Percentiles rank a stretch among this genome's conserved stretches.
These are phyloP conservation scores for Xerocomus potaroensis DNA, from an alignment of 768 basidiomycete genomes.

Conservation along the genomic window DNA sequence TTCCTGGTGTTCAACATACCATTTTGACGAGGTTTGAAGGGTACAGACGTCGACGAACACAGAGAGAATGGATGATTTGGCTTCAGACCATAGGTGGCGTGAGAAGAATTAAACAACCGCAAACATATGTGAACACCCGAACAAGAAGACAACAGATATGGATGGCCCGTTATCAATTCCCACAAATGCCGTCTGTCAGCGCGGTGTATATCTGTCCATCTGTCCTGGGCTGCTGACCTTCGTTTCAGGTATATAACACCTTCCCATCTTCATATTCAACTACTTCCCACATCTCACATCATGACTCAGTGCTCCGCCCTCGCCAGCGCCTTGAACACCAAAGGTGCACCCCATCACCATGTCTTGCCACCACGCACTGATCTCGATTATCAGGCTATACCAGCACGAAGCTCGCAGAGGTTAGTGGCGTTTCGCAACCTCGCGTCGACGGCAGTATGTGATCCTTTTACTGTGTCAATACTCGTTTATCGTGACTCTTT, in stretches of 20 bases:
- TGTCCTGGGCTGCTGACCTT: slow-evolving; percentile 12
- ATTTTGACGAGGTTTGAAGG: slow-evolving; percentile 32
- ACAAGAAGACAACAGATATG: no score
- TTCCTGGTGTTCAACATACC: slow-evolving; percentile 25
- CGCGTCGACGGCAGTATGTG: slow-evolving; percentile 54
- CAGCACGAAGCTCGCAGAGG: slow-evolving; percentile 38
- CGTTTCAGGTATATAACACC: slow-evolving; percentile 9
- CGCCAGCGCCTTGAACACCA: slow-evolving; percentile 43
- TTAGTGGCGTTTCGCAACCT: slow-evolving; percentile 39
- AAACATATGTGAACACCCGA: no score
- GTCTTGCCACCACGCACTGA: neutral
- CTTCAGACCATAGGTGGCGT: slow-evolving; percentile 4
- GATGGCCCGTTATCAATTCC: neutral
- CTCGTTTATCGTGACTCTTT: neutral
- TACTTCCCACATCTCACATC: slow-evolving; percentile 43
- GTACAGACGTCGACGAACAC: slow-evolving; percentile 17
- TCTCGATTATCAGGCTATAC: slow-evolving; percentile 4
- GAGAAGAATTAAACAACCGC: slow-evolving; percentile 13
- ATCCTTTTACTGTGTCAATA: neutral
- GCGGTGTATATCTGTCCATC: slow-evolving; percentile 8
- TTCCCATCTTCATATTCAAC: neutral
- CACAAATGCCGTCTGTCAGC: no score
- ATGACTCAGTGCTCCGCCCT: slow-evolving; percentile 51
- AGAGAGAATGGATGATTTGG: slow-evolving; percentile 2
- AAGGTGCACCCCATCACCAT: slow-evolving; percentile 35